Percentiles rank a stretch among this genome's conserved stretches.
Conservation (phyloP, 2,329 filamentous ascomycete genomes). For the Xylariaceae sp. region DNA sequence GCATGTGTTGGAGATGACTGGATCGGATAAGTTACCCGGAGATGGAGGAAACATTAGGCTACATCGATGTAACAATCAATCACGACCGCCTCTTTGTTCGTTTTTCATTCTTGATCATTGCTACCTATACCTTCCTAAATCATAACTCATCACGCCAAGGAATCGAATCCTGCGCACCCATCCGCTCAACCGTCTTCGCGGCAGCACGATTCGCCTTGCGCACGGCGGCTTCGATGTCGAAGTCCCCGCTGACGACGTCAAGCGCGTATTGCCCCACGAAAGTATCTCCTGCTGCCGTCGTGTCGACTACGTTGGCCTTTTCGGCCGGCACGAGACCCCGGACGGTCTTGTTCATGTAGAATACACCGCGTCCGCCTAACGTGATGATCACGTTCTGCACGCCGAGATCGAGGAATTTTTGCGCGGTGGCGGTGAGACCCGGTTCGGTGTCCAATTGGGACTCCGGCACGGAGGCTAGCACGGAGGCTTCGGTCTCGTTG, state of each 20-base stretch:
- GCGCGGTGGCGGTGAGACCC: slow-evolving; percentile 45
- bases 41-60: not conserved
- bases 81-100: not conserved
- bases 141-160: slow-evolving; percentile 53
- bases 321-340: slow-evolving; percentile 53
- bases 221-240: slow-evolving; percentile 56
- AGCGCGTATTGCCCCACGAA: slow-evolving; percentile 87
- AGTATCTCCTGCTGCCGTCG: slow-evolving; percentile 89
- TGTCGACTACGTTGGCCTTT: slow-evolving; percentile 77
- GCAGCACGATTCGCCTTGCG: slow-evolving; percentile 57
- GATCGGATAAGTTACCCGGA: not conserved
- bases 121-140: not conserved
- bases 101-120: not conserved
- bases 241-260: slow-evolving; percentile 49
- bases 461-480: slow-evolving; percentile 56
- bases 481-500: slow-evolving; percentile 83
- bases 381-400: slow-evolving; percentile 78
- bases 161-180: slow-evolving; percentile 62
- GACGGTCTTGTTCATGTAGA: slow-evolving; percentile 47
- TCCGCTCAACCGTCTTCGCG: slow-evolving; percentile 59
- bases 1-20: not conserved
- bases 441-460: slow-evolving; percentile 43
- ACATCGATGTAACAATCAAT: not conserved
- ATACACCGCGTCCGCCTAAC: slow-evolving; percentile 74
- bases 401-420: slow-evolving; percentile 61